A percentile compares a stretch with the other conserved stretches of the same genome.
These are phyloP conservation scores for Hirsutella thompsonii DNA, from an alignment of 2,329 filamentous ascomycete genomes.

Conservation along the genomic window DNA sequence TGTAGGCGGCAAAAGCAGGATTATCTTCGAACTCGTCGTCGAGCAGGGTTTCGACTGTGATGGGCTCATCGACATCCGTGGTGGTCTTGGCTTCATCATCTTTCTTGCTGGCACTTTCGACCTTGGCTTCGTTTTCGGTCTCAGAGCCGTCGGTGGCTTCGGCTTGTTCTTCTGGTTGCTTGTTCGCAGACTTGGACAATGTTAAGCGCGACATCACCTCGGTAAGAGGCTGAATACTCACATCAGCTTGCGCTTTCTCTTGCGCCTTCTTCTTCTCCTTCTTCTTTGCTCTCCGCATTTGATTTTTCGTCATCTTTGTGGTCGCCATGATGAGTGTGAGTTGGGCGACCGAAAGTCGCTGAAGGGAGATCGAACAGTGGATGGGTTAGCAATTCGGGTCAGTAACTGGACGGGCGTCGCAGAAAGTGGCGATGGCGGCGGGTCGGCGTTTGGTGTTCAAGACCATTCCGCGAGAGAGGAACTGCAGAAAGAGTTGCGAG, in stretches of 20 bases:
- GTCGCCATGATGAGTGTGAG: conserved; percentile 38
- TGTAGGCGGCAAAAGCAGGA: conserved; percentile 73
- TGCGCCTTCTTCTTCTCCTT: conserved; percentile 73
- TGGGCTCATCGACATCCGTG: conserved; percentile 4
- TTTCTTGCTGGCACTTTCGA: too few relatives aligned
- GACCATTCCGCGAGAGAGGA: conserved; percentile 14
- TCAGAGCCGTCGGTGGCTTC: not conserved
- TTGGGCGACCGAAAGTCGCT: conserved; percentile 13
- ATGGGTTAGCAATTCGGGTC: conserved; percentile 18
- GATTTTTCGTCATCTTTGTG: conserved; percentile 81
- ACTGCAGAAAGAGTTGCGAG: not conserved
- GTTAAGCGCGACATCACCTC: not conserved
- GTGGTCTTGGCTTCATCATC: not conserved
- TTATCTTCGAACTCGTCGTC: conserved; percentile 55
- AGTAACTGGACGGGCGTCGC: conserved; percentile 23
- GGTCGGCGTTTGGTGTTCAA: conserved; percentile 25
- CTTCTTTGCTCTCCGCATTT: conserved; percentile 84
- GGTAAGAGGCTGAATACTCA: not conserved
- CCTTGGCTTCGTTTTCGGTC: not conserved
- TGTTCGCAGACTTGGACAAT: not conserved
- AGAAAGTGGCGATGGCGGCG: conserved; percentile 18
- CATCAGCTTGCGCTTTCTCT: conserved; percentile 30
- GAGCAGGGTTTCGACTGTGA: conserved; percentile 28
- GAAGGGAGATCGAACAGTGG: conserved; percentile 11
- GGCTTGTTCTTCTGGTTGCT: not conserved